Evolutionary conservation across 495 filamentous ascomycete genomes (phyloP).

Genomic region (Penicillium fimorum): DNA sequence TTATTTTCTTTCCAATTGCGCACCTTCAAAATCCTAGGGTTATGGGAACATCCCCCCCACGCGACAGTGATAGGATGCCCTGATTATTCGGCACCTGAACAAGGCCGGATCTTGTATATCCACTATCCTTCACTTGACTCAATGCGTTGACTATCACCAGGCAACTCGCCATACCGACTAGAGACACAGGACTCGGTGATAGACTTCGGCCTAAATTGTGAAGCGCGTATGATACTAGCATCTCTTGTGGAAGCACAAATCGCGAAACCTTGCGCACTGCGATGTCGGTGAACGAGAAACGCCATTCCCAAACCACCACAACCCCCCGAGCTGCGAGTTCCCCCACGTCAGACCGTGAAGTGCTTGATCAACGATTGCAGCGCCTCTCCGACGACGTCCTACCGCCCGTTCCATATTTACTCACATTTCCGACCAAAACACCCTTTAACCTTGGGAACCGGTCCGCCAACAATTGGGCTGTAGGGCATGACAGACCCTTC

Average conservation of each 20-base stretch:
- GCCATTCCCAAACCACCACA: conserved; percentile 32
- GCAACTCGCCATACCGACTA: conserved; percentile 4
- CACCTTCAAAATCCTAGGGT: conserved; percentile 2
- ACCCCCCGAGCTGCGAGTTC: conserved; percentile 22
- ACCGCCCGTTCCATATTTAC: conserved; percentile 48
- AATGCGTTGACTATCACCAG: conserved; percentile 20
- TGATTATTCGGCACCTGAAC: conserved; percentile 18
- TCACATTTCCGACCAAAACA: conserved; percentile 46
- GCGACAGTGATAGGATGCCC: conserved; percentile 18
- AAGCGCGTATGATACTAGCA: conserved; percentile 14
- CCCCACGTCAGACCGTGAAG: conserved; percentile 31
- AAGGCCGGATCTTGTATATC: conserved; percentile 8
- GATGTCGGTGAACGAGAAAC: conserved; percentile 48
- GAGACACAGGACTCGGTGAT: conserved; percentile 7
- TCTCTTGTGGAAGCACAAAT: conserved; percentile 23
- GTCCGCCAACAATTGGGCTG: conserved; percentile 49
- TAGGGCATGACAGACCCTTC: conserved; percentile 49
- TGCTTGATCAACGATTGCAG: conserved; percentile 42
- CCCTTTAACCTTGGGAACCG: conserved; percentile 41
- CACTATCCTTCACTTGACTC: conserved; percentile 9
- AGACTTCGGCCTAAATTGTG: not conserved
- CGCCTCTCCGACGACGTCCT: conserved; percentile 47
- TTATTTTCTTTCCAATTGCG: conserved; percentile 4
- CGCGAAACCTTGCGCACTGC: conserved; percentile 34
- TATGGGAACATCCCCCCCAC: conserved; percentile 11